Percentiles rank a stretch among this genome's conserved stretches.
Evolutionary conservation across 2,329 filamentous ascomycete genomes (phyloP).

Genomic region (Grosmannia serpens): DNA sequence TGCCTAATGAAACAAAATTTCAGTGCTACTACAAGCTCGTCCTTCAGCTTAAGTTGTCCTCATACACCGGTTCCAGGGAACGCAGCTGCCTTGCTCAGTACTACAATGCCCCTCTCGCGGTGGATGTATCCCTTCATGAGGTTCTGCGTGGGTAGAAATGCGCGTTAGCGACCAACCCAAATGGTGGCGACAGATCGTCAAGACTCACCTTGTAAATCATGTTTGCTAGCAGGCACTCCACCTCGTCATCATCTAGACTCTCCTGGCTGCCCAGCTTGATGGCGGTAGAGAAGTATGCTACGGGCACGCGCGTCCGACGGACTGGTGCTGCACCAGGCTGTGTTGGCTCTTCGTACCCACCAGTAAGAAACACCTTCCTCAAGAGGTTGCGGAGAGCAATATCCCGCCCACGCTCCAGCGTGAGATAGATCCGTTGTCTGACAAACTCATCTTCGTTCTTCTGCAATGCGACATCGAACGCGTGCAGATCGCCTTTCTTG

Average conservation of each 20-base stretch:
- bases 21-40: not conserved
- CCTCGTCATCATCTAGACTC: slow-evolving; percentile 74
- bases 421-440: slow-evolving; percentile 85
- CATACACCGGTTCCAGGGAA: slow-evolving; percentile 80
- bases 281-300: slow-evolving; percentile 76
- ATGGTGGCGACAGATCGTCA: not conserved
- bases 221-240: slow-evolving; percentile 89
- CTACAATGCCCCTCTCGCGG: slow-evolving; percentile 77
- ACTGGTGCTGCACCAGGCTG: slow-evolving; percentile 51
- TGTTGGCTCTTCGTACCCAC: slow-evolving; percentile 69
- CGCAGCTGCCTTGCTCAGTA: slow-evolving; percentile 83
- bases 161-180: not conserved
- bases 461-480: slow-evolving; percentile 72
- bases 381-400: slow-evolving; percentile 85
- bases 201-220: slow-evolving; percentile 86
- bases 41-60: not conserved
- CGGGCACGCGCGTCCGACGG: slow-evolving; percentile 65
- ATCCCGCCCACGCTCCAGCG: slow-evolving; percentile 82
- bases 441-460: slow-evolving; percentile 87
- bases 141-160: slow-evolving; percentile 39
- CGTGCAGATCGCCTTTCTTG: slow-evolving; percentile 66
- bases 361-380: slow-evolving; percentile 78
- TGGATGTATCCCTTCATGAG: slow-evolving; percentile 98
- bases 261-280: slow-evolving; percentile 62
- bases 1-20: not conserved